phyloP scores from a whole-genome alignment of 2,329 filamentous ascomycete species.

The Fusarium agapanthi region DNA sequence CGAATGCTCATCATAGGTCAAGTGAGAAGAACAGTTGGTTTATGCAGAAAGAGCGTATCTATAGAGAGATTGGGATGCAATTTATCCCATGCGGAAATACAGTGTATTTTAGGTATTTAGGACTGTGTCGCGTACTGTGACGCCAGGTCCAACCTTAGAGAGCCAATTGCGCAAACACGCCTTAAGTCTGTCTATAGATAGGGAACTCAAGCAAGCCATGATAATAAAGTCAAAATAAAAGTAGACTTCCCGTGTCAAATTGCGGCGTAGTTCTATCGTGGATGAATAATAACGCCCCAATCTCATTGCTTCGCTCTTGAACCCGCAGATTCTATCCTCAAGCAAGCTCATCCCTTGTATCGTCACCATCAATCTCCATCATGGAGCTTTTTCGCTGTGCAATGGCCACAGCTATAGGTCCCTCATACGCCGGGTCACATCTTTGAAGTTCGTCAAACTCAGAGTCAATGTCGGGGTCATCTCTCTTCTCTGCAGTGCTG shows the following conservation, averaged over 20 bases:
- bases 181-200: neutral
- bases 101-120: neutral
- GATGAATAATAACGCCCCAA: neutral
- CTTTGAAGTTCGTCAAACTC: neutral
- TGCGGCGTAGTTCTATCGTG: neutral
- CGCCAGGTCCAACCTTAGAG: neutral
- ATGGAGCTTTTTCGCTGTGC: neutral
- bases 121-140: neutral
- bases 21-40: neutral
- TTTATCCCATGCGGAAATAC: neutral
- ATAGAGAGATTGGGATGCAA: neutral
- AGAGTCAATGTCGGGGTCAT: neutral
- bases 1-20: neutral
- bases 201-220: neutral
- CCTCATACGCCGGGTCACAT: neutral
- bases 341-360: conserved; percentile 7
- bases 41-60: neutral
- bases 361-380: conserved; percentile 25
- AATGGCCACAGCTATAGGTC: neutral
- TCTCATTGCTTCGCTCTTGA: neutral
- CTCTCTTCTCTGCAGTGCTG: neutral
- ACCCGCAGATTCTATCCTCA: neutral
- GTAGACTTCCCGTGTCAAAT: neutral
- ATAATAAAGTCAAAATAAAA: neutral
- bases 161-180: neutral